A percentile compares a stretch with the other conserved stretches of the same genome.
Evolutionary conservation across 164 flowering plant species (phyloP).

Genomic region (Sextonia rubra): DNA sequence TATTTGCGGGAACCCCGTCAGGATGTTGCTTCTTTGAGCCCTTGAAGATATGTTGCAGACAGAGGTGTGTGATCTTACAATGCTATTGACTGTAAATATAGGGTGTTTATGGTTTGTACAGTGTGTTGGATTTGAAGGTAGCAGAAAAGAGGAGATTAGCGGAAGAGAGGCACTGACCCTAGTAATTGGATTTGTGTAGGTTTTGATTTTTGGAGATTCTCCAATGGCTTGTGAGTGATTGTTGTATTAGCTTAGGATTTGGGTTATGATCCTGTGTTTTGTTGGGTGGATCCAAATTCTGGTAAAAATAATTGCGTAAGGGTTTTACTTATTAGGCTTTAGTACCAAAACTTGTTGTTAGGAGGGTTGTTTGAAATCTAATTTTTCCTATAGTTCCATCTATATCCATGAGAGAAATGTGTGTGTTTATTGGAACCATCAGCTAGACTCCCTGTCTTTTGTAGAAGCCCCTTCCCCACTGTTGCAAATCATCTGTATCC

Average conservation of each 20-base stretch:
- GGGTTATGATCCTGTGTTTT: slow-evolving; percentile 26
- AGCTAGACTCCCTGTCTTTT: not conserved
- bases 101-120: slow-evolving; percentile 20
- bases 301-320: not conserved
- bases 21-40: slow-evolving; percentile 43
- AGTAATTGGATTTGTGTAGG: slow-evolving; percentile 9
- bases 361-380: not conserved
- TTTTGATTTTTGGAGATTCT: slow-evolving; percentile 5
- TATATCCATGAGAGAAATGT: no score
- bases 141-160: not conserved
- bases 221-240: slow-evolving; percentile 13
- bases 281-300: slow-evolving; percentile 27
- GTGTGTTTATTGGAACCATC: not conserved
- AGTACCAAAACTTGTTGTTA: not conserved
- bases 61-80: not conserved
- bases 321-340: not conserved
- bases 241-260: slow-evolving; percentile 16
- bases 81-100: slow-evolving; percentile 18
- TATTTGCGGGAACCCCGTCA: slow-evolving; percentile 83
- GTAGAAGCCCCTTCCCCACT: not conserved
- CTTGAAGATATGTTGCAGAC: slow-evolving; percentile 16
- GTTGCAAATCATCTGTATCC: not conserved
- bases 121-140: slow-evolving; percentile 11
- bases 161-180: slow-evolving; percentile 8
- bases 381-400: no score